Evolutionary conservation across 345 rosid species (phyloP).

Genomic region (Clausena lansium): DNA sequence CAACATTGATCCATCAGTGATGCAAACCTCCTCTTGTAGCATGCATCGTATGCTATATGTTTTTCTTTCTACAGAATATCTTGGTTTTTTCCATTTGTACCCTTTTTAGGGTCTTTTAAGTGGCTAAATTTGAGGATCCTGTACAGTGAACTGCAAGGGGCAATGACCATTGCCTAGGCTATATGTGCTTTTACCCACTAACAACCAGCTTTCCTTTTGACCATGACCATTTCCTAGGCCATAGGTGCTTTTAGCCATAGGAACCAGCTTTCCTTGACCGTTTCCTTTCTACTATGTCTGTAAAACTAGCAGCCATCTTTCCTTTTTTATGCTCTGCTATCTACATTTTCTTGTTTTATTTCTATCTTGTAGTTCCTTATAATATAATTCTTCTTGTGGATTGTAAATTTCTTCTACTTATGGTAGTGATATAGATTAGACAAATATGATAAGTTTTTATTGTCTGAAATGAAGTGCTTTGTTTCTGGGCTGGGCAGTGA

Average conservation of each 20-base stretch:
- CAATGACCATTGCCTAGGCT: background rate
- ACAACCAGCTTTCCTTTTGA: background rate
- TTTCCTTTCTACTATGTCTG: background rate
- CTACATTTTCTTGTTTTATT: background rate
- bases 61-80: background rate
- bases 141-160: background rate
- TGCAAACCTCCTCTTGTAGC: background rate
- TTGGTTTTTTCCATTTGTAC: background rate
- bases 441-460: background rate
- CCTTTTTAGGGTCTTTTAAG: background rate
- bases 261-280: background rate
- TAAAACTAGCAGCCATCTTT: background rate
- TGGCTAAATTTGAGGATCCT: background rate
- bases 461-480: background rate
- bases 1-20: background rate
- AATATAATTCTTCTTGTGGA: background rate
- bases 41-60: background rate
- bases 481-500: background rate
- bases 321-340: background rate
- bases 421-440: background rate
- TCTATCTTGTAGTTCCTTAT: background rate
- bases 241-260: background rate
- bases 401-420: background rate
- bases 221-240: background rate
- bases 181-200: background rate